phyloP scores from a whole-genome alignment of 2,329 filamentous ascomycete species.

The Ceratocystis cacaofunesta region DNA sequence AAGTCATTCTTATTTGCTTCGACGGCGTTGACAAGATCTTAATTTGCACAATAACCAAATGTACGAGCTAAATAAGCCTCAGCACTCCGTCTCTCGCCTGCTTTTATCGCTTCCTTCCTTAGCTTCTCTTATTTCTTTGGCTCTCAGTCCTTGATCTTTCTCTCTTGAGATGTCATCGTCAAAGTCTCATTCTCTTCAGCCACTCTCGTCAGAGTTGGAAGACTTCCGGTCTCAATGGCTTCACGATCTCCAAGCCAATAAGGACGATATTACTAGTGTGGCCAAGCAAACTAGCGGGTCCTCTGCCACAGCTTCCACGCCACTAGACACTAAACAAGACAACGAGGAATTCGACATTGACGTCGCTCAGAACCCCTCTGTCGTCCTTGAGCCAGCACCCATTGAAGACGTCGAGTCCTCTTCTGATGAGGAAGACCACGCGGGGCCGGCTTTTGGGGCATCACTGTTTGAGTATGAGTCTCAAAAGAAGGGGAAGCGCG shows the following conservation, averaged over 20 bases:
- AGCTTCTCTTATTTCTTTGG: no score
- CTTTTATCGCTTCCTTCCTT: not conserved
- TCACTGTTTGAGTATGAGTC: conserved; percentile 8
- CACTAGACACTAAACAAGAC: not conserved
- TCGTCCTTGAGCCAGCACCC: conserved; percentile 15
- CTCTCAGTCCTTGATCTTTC: not conserved
- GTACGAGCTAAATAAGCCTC: not conserved
- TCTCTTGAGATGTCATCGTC: conserved; percentile 1
- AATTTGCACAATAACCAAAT: not conserved
- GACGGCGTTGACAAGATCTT: not conserved
- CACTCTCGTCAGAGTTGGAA: conserved; percentile 51
- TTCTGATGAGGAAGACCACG: conserved; percentile 18
- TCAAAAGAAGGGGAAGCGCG: conserved; percentile 20
- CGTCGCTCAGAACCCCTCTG: conserved; percentile 20
- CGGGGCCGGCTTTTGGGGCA: conserved; percentile 13
- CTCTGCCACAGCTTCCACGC: conserved; percentile 4
- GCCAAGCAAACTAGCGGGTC: conserved; percentile 23
- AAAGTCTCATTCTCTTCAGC: not conserved
- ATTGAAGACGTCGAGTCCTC: conserved; percentile 22
- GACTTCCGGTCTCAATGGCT: conserved; percentile 76
- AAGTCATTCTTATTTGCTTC: no score
- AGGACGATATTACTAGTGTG: conserved; percentile 19
- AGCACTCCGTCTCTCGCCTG: not conserved
- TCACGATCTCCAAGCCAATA: conserved; percentile 46
- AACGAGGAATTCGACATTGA: conserved; percentile 1